Conservation (phyloP, 257 asterid genomes). For the Asclepias syriaca region DNA sequence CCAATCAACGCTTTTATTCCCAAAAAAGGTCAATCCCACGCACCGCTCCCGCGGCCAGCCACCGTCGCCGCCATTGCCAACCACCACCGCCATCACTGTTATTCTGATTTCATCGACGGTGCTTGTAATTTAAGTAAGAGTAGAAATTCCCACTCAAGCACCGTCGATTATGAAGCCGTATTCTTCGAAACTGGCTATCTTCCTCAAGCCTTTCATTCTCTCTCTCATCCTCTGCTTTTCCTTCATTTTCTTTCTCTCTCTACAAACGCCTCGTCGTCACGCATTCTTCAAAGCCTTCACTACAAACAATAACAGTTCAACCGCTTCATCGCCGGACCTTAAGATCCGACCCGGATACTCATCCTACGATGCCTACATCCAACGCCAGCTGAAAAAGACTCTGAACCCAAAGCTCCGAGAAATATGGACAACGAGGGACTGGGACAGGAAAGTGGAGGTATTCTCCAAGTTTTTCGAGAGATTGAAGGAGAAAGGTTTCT, state of each 20-base stretch:
- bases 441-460: conserved; percentile 72
- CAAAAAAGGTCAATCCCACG: background rate
- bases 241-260: conserved; percentile 39
- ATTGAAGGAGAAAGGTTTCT: conserved; percentile 31
- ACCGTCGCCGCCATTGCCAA: background rate
- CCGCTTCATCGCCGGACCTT: conserved; percentile 33
- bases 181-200: conserved; percentile 26
- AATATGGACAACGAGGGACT: conserved; percentile 89
- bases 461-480: conserved; percentile 55
- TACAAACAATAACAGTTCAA: background rate
- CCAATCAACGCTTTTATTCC: background rate
- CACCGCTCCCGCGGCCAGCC: background rate
- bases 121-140: background rate
- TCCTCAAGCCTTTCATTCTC: conserved; percentile 49
- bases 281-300: conserved; percentile 3
- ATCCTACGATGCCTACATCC: conserved; percentile 73
- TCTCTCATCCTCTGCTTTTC: conserved; percentile 35
- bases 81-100: background rate
- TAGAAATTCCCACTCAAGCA: conserved; percentile 23
- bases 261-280: conserved; percentile 35
- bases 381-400: conserved; percentile 85
- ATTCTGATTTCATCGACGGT: background rate
- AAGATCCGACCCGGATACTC: conserved; percentile 82
- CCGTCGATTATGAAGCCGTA: conserved; percentile 29
- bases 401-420: conserved; percentile 75